Base-by-base conservation (phyloP, 345 rosid species). In the Eucalyptus melliodora region DNA sequence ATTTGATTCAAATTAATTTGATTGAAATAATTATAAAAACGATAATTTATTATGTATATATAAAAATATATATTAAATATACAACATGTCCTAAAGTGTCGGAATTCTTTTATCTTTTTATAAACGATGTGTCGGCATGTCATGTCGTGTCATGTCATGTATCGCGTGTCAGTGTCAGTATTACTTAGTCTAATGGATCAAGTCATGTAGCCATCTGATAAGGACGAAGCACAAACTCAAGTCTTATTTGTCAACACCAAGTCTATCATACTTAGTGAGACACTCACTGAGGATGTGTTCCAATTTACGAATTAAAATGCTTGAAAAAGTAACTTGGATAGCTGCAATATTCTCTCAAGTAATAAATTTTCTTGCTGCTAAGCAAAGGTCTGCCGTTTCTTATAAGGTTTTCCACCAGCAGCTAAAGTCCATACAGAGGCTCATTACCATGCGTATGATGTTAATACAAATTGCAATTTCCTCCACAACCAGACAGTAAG, bases 121-220 rank as follows among this genome's bases (percentile, higher is more conserved):
- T 5, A 50, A 14, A 50, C 1, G 2, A 50, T 14, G 16, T 50
- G 51, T 50, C 16, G 6, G 1, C 3, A 1, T 50, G 17, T 50
- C 3, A 5, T 12, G 5, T 49, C 6, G 2, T 49, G 0, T 49
- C 15, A 1, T 49, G 6, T 49, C 50, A 1, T 2, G 50, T 49
- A 4, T 49, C 2, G 16, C 6, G 2, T 49, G 15, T 49, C 6
- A 4, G 6, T 49, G 0, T 49, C 50, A 1, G 5, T 37, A 5
- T 5, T 50, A 50, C 7, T 50, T 50, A 50, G 19, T 14, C 37
- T 62, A 62, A 17, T n/a, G 31, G 37, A 30, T 65, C 5, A 14
- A 65, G 72, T 65, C 8, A 1, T 65, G 72, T n/a, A 3, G 15
- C 37, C 37, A 14, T 65, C 8, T 60, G 19, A 65, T n/a, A 65